Evolutionary conservation across 2,329 filamentous ascomycete genomes (phyloP), one percentile per base, ranked within the genome.

Genomic region (Epichloe scottii): DNA sequence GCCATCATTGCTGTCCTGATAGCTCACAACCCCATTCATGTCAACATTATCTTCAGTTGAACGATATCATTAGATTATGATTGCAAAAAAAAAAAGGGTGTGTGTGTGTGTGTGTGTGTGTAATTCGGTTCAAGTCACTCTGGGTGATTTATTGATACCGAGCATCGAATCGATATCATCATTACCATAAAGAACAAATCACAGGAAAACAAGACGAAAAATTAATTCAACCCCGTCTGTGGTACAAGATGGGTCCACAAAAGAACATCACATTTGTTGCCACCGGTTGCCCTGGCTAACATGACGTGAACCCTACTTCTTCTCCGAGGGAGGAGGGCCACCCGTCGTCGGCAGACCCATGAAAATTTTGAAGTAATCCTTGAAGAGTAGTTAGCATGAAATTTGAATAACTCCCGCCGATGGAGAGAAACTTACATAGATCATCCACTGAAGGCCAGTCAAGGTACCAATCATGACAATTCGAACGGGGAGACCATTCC

Each of bases 371-470:
- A 90, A 90, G 58, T 85, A 89, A 62, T 91, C 86, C 78, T 82
- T 54, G 4, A 45, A 39, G 50, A 57, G 43, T 51, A 46, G 53
- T 63, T 48, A 63, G 59, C 50, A 41, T 49, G 40, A 19, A 54
- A 68, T 6, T 49, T 19, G 17, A 33, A 12, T 14, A 10, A 12
- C 26, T 39, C 12, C 17, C 46, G 19, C 19, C 10, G 21, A 14
- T 42, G 35, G 39, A n/a, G 3, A 46, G 33, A 38, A n/a, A 68
- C 76, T 74, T 61, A 79, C 85, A 71, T 90, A 93, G 66, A 90
- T 93, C 84, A 94, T 88, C 89, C 89, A 95, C 72, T 95, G 89
- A 55, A 95, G 71, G 53, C 87, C 88, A 19, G 87, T 94, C 62
- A 85, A 66, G 30, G 81, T 85, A 58, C 85, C 87, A 57, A 94